Percentiles rank a stretch among this genome's conserved stretches.
Evolutionary conservation across 2,329 filamentous ascomycete genomes (phyloP).

Genomic region (Chaetomiaceae sp.): DNA sequence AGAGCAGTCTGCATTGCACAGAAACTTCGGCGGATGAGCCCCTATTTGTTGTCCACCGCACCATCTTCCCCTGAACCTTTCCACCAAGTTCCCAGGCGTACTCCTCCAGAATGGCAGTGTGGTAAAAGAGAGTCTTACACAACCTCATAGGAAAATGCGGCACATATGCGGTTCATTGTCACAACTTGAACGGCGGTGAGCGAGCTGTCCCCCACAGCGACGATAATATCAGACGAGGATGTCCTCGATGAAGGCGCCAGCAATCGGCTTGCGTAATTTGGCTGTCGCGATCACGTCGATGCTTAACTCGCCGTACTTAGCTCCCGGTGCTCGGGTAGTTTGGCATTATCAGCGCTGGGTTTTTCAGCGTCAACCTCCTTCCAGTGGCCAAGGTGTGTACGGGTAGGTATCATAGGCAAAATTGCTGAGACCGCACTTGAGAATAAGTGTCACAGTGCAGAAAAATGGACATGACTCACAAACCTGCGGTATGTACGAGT

Average conservation of each 20-base stretch:
- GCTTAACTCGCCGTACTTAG: too few species aligned
- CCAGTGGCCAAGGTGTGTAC: background rate
- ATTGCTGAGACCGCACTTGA: background rate
- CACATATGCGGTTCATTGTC: slow-evolving; percentile 52
- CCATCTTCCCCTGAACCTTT: too few species aligned
- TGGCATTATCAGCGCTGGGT: slow-evolving; percentile 1
- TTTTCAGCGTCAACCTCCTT: background rate
- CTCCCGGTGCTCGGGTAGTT: slow-evolving; percentile 25
- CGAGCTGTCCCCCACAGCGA: slow-evolving; percentile 21
- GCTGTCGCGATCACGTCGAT: slow-evolving; percentile 18
- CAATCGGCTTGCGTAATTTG: slow-evolving; percentile 17
- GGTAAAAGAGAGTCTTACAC: background rate
- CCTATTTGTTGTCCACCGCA: too few species aligned
- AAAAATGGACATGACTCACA: too few species aligned
- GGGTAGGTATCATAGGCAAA: background rate
- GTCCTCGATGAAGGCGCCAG: slow-evolving; percentile 20
- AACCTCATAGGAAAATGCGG: slow-evolving; percentile 54
- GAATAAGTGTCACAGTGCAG: background rate
- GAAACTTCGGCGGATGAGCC: too few species aligned
- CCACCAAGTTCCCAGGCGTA: too few species aligned
- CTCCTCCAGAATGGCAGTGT: too few species aligned
- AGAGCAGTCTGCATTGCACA: too few species aligned
- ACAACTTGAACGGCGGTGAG: slow-evolving; percentile 43
- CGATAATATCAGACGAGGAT: slow-evolving; percentile 16
- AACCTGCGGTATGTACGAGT: too few species aligned